Percentiles rank a stretch among this genome's conserved stretches.
These are phyloP conservation scores for Aspergillus persii DNA, from an alignment of 2,329 filamentous ascomycete genomes.

Conservation along the genomic window DNA sequence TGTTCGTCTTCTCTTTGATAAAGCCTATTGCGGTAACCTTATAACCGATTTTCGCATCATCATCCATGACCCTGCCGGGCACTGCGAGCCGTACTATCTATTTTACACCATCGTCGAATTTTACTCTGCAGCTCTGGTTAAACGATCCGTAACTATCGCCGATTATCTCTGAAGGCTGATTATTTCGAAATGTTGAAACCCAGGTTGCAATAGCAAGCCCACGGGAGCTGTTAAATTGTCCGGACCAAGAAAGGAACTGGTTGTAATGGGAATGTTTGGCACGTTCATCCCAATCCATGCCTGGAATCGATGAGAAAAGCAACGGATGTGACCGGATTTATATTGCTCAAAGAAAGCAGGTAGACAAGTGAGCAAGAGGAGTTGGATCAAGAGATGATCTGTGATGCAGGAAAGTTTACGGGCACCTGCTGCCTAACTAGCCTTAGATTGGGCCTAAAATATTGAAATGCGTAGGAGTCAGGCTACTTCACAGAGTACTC, in stretches of 20 bases:
- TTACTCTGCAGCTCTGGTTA: conserved; percentile 1
- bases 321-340: too few relatives aligned
- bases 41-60: conserved; percentile 1
- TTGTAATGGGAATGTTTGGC: background rate
- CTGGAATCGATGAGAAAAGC: background rate
- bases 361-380: too few relatives aligned
- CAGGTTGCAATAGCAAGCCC: background rate
- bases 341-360: too few relatives aligned
- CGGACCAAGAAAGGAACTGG: conserved; percentile 1
- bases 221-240: too few relatives aligned
- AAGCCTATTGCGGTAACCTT: conserved; percentile 5
- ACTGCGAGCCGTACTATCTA: conserved; percentile 3
- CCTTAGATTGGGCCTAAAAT: too few relatives aligned
- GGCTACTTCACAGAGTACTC: too few relatives aligned
- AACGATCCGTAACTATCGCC: background rate
- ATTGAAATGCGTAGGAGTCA: too few relatives aligned
- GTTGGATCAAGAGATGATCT: too few relatives aligned
- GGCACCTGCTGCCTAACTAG: too few relatives aligned
- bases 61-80: conserved; percentile 4
- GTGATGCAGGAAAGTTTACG: too few relatives aligned
- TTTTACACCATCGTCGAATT: background rate
- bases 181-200: background rate
- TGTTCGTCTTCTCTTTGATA: conserved; percentile 5
- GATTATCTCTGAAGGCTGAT: too few relatives aligned
- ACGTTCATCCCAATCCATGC: conserved; percentile 5